Conservation (phyloP, 129 eudicot genomes). For the Tanacetum coccineum region DNA sequence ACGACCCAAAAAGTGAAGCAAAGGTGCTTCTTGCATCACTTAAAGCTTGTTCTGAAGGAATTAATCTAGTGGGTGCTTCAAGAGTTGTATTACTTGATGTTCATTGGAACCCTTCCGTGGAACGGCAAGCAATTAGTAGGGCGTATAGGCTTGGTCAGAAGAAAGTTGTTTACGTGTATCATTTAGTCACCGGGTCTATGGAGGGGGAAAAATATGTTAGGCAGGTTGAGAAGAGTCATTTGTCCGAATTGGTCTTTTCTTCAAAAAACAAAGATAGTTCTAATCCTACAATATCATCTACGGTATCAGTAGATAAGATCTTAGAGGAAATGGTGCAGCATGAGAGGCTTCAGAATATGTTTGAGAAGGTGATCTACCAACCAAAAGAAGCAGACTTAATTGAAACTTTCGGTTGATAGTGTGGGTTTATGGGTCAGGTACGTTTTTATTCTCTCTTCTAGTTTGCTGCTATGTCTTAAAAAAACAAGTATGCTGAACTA, state of each 20-base stretch:
- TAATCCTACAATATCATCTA: slow-evolving; percentile 9
- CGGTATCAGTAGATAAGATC: slow-evolving; percentile 40
- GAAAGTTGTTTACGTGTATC: slow-evolving; percentile 56
- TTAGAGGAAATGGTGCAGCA: slow-evolving; percentile 52
- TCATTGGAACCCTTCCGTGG: slow-evolving; percentile 81
- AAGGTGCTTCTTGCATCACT: slow-evolving; percentile 61
- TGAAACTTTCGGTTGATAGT: slow-evolving; percentile 20
- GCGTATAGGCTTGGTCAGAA: slow-evolving; percentile 74
- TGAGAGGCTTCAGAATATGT: slow-evolving; percentile 32
- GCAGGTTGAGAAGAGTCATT: slow-evolving; percentile 54
- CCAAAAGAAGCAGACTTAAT: slow-evolving; percentile 50
- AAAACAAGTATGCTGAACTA: neutral
- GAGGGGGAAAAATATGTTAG: slow-evolving; percentile 53
- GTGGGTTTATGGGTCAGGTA: slow-evolving; percentile 13
- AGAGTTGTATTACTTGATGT: slow-evolving; percentile 76
- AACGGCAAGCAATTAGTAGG: slow-evolving; percentile 72
- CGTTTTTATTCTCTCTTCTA: neutral
- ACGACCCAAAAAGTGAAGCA: slow-evolving; percentile 43
- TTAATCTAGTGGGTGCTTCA: slow-evolving; percentile 68
- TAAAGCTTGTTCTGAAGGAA: slow-evolving; percentile 68
- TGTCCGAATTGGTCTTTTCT: slow-evolving; percentile 63
- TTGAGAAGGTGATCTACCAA: slow-evolving; percentile 56
- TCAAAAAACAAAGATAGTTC: slow-evolving; percentile 29
- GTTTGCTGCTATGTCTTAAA: neutral
- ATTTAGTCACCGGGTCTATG: slow-evolving; percentile 49